Evolutionary conservation across 345 rosid species (phyloP).

Genomic region (Tarenaya hassleriana): DNA sequence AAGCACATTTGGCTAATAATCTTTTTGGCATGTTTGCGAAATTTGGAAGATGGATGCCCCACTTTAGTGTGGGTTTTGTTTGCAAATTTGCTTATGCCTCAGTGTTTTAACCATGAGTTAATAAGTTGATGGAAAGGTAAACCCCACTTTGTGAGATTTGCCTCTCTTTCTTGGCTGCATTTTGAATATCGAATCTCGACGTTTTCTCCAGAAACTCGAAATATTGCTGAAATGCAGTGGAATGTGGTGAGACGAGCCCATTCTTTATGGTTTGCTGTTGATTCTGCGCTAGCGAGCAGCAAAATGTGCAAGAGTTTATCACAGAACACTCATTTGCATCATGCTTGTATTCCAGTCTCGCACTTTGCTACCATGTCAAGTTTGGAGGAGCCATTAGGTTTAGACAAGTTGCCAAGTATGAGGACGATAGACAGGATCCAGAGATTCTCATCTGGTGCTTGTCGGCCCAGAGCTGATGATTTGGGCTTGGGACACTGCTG

Average conservation of each 20-base stretch:
- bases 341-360: slow-evolving; percentile 35
- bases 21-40: too few species aligned
- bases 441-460: slow-evolving; percentile 78
- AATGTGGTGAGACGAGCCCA: slow-evolving; percentile 21
- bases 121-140: too few species aligned
- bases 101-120: too few species aligned
- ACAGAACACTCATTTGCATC: slow-evolving; percentile 24
- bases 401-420: slow-evolving; percentile 95
- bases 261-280: slow-evolving; percentile 20
- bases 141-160: neutral
- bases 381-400: slow-evolving; percentile 83
- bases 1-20: too few species aligned
- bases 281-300: slow-evolving; percentile 14
- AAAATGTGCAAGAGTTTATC: slow-evolving; percentile 14
- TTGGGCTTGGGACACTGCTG: slow-evolving; percentile 70
- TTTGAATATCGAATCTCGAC: slow-evolving; percentile 23
- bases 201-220: slow-evolving; percentile 28
- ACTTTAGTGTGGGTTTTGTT: too few species aligned
- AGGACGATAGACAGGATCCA: slow-evolving; percentile 77
- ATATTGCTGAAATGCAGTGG: slow-evolving; percentile 27
- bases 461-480: slow-evolving; percentile 65
- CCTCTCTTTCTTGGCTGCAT: neutral
- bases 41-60: too few species aligned
- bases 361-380: slow-evolving; percentile 66
- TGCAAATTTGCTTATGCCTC: too few species aligned